Evolutionary conservation across 2,329 filamentous ascomycete genomes (phyloP), one percentile per base, ranked within the genome.

Genomic region (Diplodia intermedia): DNA sequence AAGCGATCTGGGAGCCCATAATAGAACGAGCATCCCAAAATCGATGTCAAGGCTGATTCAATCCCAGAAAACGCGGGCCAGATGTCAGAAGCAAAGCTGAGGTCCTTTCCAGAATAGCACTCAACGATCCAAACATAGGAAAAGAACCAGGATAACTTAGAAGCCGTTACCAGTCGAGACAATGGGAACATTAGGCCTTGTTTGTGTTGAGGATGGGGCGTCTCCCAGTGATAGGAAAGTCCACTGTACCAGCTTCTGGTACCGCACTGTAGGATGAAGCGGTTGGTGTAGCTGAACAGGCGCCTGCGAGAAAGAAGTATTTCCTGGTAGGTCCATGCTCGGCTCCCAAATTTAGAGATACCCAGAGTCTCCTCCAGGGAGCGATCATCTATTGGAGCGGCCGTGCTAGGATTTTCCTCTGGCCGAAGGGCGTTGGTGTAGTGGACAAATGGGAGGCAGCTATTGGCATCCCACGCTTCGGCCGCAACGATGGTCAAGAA

Each of bases 211-310:
- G 26, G 1, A 20, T 56, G 7, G 29, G 4, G 9, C 9, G 14
- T 4, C 20, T 56, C 53, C 53, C 53, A 56, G 18, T 23, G 15
- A n/a, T 38, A 18, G 1, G 53, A 56, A 4, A 56, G 8, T 20
- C 53, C 53, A 18, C 53, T 56, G 7, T 56, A 56, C 53, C 53
- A 56, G 18, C 53, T 56, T 14, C 18, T 18, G 18, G 15, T 38
- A 1, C 53, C 53, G 4, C 31, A 38, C 3, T 56, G 53, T 3
- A 56, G n/a, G 1, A 56, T 1, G 0, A 1, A 15, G 3, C 31
- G 29, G 11, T 56, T 56, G 7, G 53, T 38, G 15, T 36, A 56
- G 18, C 29, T 36, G 7, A 56, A 36, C 1, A 56, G 18, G 3
- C 31, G 31, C 5, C 31, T 38, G 12, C 53, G 31, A 18, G 53